Base-by-base conservation (phyloP, 1,284 basidiomycete genomes). In the Tetrapyrgos nigripes region DNA sequence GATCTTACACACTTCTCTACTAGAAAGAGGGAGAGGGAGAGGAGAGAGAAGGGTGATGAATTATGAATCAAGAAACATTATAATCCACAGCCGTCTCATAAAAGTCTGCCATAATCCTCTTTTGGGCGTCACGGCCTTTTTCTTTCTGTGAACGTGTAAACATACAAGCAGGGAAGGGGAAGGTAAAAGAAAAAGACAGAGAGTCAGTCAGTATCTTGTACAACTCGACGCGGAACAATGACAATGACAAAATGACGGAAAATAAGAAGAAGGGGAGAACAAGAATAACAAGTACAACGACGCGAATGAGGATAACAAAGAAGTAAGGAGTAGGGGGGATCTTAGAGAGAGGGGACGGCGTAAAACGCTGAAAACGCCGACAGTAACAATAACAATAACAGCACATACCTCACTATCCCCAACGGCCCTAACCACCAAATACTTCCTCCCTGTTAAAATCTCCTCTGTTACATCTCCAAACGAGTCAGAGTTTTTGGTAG, bases 381-480 rank as follows among this genome's bases (percentile, higher is more conserved):
- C 8, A 33, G 31, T 14, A 14, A 33, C 31, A 33, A 14, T 33
- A 33, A 33, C 8, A 8, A 14, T 11, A 40, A 4, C 13, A 44
- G 50, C 4, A 75, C 80, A 62, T 60, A 87, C 87, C 67, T 76
- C 70, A 2, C 85, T 79, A 60, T 85, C 86, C 0, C 81, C 82
- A 51, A 93, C 86, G 1, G 81, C 84, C 21, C 91, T 78, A 51
- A 97, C 82, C 37, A 96, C 88, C 50, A 96, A 80, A 72, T 96
- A 94, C 73, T 96, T 97, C 65, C 95, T 83, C 2, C 94, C 93
- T 2, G 84, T 88, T 33, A 97, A 79, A 21, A 96, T 79, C 26
- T 85, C 85, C 54, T 92, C 86, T 8, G 83, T 86, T 8, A 93
- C 83, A 43, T 79, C 79, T 51, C 81, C 81, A 64, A 87, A 85